A percentile compares a stretch with the other conserved stretches of the same genome.
These are phyloP conservation scores for Leptographium lundbergii DNA, from an alignment of 2,329 filamentous ascomycete genomes.

Conservation along the genomic window DNA sequence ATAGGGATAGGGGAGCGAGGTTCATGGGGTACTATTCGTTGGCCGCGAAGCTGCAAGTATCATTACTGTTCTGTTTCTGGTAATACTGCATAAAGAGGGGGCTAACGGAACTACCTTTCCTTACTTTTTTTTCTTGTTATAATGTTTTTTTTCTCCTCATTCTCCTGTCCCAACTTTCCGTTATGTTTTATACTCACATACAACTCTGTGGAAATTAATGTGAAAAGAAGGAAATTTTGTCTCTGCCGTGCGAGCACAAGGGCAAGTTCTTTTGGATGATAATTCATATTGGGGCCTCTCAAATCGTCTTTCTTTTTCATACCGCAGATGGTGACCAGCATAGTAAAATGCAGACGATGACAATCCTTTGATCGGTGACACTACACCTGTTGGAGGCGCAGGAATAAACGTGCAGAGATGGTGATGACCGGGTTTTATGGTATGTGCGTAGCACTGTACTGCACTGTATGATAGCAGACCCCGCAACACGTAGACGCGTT, in stretches of 20 bases:
- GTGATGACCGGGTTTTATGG: not conserved
- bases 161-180: slow-evolving; percentile 1
- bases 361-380: too few relatives aligned
- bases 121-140: slow-evolving; percentile 5
- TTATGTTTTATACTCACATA: not conserved
- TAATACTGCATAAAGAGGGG: slow-evolving; percentile 31
- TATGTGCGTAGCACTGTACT: not conserved
- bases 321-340: too few relatives aligned
- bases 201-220: slow-evolving; percentile 3
- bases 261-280: not conserved
- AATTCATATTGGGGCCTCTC: too few relatives aligned
- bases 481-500: not conserved
- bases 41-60: slow-evolving; percentile 16
- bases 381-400: too few relatives aligned
- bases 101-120: not conserved
- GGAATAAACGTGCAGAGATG: too few relatives aligned
- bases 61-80: slow-evolving; percentile 22
- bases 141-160: slow-evolving; percentile 1
- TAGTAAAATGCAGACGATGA: too few relatives aligned
- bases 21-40: slow-evolving; percentile 14
- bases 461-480: not conserved
- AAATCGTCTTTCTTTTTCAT: too few relatives aligned
- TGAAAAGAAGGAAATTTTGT: not conserved
- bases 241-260: not conserved
- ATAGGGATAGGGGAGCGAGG: slow-evolving; percentile 4